Evolutionary conservation across 106 monocot genomes (phyloP), one percentile per base, ranked within the genome.

Genomic region (Phalaenopsis equestris): DNA sequence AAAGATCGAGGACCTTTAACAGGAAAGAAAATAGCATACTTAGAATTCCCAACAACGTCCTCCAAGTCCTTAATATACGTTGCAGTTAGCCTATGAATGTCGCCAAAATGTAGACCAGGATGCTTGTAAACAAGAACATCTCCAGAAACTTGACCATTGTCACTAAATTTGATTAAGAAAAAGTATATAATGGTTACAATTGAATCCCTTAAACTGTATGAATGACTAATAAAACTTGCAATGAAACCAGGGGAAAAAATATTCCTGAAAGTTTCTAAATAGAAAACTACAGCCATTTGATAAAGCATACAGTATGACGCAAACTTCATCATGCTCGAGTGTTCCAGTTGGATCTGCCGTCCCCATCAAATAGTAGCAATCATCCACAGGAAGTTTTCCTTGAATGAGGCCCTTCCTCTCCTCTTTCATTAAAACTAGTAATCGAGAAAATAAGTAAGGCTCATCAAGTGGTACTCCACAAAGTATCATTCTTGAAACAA

Each of bases 321-420:
- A 94, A 77, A 94, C 94, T 94, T 94, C 87, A 83, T 94, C 82
- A n/a, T 73, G 42, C 12, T 77, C 73, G 4, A 94, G 75, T 55
- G 42, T 83, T 58, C 85, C 85, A 1, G 91, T 91, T 42, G 94
- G 94, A 41, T 94, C 94, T 14, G 88, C 41, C 4, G 94, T 91
- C 21, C 91, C 94, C 94, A 94, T 94, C 64, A 94, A 61, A 85
- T 94, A 85, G 80, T 90, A 94, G 37, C 83, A 94, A 17, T 94
- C 91, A 11, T 19, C 79, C 8, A 94, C 43, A 18, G 90, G 86
- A 68, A 94, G 39, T 45, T 78, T 91, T 47, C 90, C 89, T 21
- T 9, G 36, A 76, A 75, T 79, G 7, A 94, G 64, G 21, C 86
- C 57, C 64, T 90, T 94, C 18, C 30, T 78, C 23, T 94, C 90